Evolutionary conservation across 345 rosid species (phyloP), one percentile per base, ranked within the genome.

Genomic region (Murraya koenigii): DNA sequence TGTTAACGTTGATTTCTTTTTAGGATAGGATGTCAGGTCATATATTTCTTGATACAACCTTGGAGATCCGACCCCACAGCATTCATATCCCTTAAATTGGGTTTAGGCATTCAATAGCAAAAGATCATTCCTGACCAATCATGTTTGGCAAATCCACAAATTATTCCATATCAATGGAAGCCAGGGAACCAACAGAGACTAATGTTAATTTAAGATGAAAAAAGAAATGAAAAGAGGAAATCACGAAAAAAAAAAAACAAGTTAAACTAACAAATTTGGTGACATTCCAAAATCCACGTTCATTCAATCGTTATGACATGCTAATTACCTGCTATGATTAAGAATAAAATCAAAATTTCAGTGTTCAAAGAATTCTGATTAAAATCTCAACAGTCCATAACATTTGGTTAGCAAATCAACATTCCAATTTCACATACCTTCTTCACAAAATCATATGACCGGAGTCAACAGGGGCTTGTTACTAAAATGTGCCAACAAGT

Each of bases 401-500:
- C 44, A 4, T 30, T 26, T 17, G 76, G 23, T 61, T 20, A n/a
- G 20, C 5, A 47, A 33, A 19, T 32, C 47, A 32, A 74, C 1
- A 60, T 4, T 38, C 17, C 14, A 20, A 56, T 61, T 36, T 20
- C 20, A n/a, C 47, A 20, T 74, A n/a, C 70, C 35, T 30, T 17
- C 61, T 17, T 26, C 22, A 1, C 10, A 3, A 66, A 55, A 47
- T 84, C 80, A 78, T 23, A 75, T 35, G 5, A 76, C 84, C 0
- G 89, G 86, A 70, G 91, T 84, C n/a, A 72, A 63, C 73, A 86
- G 47, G n/a, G 84, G 86, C 66, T 81, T 74, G 25, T 74, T 70
- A 23, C 55, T 39, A 22, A 86, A 88, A 74, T 86, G 83, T 8
- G 88, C 88, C 79, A 78, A 82, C 74, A 88, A 77, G 82, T 88